Percentiles rank a stretch among this genome's conserved stretches.
Evolutionary conservation across 176 grass and related monocot species (phyloP).

Genomic region (Hsuehochloa calcarea): DNA sequence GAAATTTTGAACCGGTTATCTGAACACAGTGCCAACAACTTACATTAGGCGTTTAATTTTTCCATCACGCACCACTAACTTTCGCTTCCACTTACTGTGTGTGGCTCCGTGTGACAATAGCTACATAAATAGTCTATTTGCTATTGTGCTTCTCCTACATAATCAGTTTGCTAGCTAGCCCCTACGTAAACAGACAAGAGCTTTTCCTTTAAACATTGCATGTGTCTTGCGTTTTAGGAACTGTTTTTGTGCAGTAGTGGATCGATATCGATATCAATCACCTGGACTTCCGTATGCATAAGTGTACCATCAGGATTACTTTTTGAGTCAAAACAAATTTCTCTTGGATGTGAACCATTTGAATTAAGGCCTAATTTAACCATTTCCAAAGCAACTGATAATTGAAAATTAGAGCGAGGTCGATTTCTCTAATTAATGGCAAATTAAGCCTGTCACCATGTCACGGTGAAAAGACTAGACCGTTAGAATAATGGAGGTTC

Average conservation of each 20-base stretch:
- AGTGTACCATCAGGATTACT: neutral
- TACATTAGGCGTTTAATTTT: neutral
- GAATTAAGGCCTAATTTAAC: neutral
- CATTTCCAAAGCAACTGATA: neutral
- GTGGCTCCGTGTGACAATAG: neutral
- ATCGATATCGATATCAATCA: neutral
- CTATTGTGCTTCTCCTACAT: neutral
- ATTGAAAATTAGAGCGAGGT: neutral
- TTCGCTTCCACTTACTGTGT: neutral
- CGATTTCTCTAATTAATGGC: neutral
- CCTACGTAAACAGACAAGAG: slow-evolving; percentile 15
- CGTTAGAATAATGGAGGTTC: neutral
- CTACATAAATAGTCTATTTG: neutral
- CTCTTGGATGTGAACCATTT: neutral
- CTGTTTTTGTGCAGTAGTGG: neutral
- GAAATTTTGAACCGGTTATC: too few species aligned
- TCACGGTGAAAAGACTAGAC: neutral
- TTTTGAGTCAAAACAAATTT: neutral
- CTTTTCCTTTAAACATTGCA: slow-evolving; percentile 10
- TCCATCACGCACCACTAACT: neutral
- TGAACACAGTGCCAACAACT: neutral
- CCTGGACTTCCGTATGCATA: neutral
- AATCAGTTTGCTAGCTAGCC: neutral
- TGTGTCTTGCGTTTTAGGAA: neutral
- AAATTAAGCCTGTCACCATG: neutral